Evolutionary conservation across 2,329 filamentous ascomycete genomes (phyloP), one percentile per base, ranked within the genome.

Genomic region (Cordyceps cicadae): DNA sequence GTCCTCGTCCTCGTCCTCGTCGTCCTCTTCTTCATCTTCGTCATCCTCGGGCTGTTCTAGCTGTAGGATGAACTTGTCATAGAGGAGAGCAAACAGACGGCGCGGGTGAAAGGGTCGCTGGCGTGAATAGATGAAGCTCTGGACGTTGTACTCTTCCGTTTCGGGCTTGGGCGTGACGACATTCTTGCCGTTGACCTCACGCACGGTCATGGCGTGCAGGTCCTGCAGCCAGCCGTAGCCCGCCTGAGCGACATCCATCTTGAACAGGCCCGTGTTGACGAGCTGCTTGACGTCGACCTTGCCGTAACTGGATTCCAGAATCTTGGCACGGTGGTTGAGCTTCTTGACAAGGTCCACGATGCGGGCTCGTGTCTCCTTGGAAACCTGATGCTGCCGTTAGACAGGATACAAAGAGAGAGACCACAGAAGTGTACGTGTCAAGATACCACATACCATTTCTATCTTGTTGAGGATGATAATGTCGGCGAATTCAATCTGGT

Each of bases 401-500:
- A 52, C 5, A 26, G 3, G 14, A 26, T n/a, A 12, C 21, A 48
- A 15, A 26, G 8, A 26, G n/a, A n/a, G n/a, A n/a, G n/a, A n/a
- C n/a, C n/a, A n/a, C n/a, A n/a, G n/a, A n/a, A n/a, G n/a, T n/a
- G 19, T 8, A 46, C 21, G 12, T 12, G 11, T 4, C 21, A 24
- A 48, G 45, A 21, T 21, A 9, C 29, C 21, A 43, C 68, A 21
- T 15, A 88, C 83, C 62, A 84, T 81, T 63, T 89, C 86, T 6
- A 82, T 76, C 70, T 90, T 90, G 73, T 90, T 90, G 21, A 90
- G 73, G 3, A 90, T 78, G 15, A 90, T 79, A 7, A 90, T 86
- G 64, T 90, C 87, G 0, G 87, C 87, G 66, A 91, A 91, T 71
- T 91, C 88, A 62, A 90, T 88, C 67, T 90, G 87, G 65, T 90